Evolutionary conservation across 177 flowering plant species (phyloP), one percentile per base, ranked within the genome.

Genomic region (Vitis hybrid): DNA sequence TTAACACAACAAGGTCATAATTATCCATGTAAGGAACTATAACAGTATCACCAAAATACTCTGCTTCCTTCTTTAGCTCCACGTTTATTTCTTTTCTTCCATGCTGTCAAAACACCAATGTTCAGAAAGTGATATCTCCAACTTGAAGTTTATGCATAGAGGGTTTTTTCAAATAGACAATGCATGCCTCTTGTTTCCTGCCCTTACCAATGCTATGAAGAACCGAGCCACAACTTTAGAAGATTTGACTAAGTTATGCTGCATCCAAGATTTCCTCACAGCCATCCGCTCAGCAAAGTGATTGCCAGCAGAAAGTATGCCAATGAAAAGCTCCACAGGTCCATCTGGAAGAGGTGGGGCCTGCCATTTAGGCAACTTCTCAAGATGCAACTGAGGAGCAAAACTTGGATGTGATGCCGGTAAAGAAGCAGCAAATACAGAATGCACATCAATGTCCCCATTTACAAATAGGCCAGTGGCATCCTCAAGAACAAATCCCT

Each of bases 231-330:
- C 93, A 26, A 86, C 94, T 60, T 77, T 76, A 31, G 96, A 89
- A 58, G 93, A 88, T 68, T 72, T 82, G 67, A 92, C 77, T 61
- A 83, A 70, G 29, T 49, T 20, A 59, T 12, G 55, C 59, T 19
- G 22, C 31, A 65, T 19, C 45, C 51, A 50, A 29, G 97, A 84
- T 81, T 87, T 90, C 84, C 97, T 83, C 69, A 87, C 91, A 59
- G 96, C 97, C 96, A 92, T 92, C 61, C 97, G 76, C 78, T 90
- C 94, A 4, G 89, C 85, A 81, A 92, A 92, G 82, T 92, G 97
- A 78, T 92, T 89, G 60, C 92, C 96, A 1, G 97, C 96, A 29
- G 97, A 92, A 58, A 92, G 93, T 58, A 92, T 79, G 16, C 97
- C 97, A 53, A 92, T 82, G 70, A 92, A 90, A 63, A 92, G 80